Base-by-base conservation (phyloP, 1,284 basidiomycete species). In the Malassezia obtusa region DNA sequence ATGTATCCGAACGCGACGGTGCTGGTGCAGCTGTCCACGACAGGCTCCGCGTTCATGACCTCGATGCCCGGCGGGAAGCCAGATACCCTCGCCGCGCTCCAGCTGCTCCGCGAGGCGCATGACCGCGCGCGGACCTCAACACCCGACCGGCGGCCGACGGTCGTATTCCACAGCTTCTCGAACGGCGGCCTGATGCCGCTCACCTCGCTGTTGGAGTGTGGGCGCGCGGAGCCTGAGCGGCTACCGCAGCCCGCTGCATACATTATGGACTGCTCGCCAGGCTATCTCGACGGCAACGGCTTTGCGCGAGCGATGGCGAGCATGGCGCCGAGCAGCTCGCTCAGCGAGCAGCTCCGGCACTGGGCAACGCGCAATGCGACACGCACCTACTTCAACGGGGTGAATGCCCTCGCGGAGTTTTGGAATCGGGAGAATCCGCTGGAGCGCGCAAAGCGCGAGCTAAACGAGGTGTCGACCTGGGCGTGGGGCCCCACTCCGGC, bases 1-100 rank as follows among this genome's bases (percentile, higher is more conserved):
- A 56, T 67, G 33, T 68, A 65, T 39, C 70, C 70, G 0, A 25
- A 61, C 10, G 57, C 66, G 3, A 65, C 62, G 0, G 52, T 73
- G 37, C 15, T 71, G 17, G 60, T 73, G 43, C 58, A 66, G 43
- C 62, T 72, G 12, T 65, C 63, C 4, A 49, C 52, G 25, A 11
- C n/a, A 0, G 5, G 24, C 5, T 25, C 26, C 14, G 17, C 38
- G 1, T 55, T 55, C 31, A 1, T 37, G 11, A 43, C 24, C 8
- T 11, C 17, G 10, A 7, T 4, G 8, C 26, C 14, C 4, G 44
- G 44, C 15, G 26, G 17, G 1, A 11, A 24, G 15, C 32, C 43
- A 8, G 43, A 30, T n/a, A 24, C 28, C 12, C 17, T n/a, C 11
- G 14, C 35, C 2, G 28, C 31, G 32, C 26, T 43, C 2, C 24